These are phyloP conservation scores for Sarcodon aspratus DNA, from an alignment of 768 basidiomycete species.

Conservation along the genomic window DNA sequence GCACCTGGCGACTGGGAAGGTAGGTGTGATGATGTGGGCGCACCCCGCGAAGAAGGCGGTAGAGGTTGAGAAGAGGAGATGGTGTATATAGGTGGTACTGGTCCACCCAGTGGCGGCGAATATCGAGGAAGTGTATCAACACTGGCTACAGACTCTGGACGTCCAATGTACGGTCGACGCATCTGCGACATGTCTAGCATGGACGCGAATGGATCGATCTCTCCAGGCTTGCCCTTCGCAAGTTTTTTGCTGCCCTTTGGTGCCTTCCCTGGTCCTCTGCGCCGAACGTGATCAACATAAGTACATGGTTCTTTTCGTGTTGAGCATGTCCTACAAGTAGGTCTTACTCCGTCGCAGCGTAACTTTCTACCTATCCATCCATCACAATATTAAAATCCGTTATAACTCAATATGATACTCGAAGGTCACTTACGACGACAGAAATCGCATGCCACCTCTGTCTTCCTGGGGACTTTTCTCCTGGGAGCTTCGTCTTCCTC, in stretches of 20 bases:
- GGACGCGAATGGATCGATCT: too few relatives aligned
- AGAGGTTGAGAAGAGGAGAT: too few relatives aligned
- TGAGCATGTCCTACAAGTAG: slow-evolving; percentile 52
- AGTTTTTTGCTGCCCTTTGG: slow-evolving; percentile 35
- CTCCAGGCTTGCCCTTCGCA: too few relatives aligned
- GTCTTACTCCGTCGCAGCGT: slow-evolving; percentile 56
- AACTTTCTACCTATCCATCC: slow-evolving; percentile 54
- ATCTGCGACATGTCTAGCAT: too few relatives aligned
- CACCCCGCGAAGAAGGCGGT: too few relatives aligned
- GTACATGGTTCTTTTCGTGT: slow-evolving; percentile 39
- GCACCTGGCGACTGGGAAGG: not conserved
- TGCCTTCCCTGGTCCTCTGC: slow-evolving; percentile 70
- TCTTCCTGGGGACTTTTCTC: not conserved
- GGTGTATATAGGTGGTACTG: too few relatives aligned
- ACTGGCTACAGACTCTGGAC: too few relatives aligned
- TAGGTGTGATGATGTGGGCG: not conserved
- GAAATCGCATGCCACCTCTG: slow-evolving; percentile 57
- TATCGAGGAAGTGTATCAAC: too few relatives aligned
- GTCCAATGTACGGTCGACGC: too few relatives aligned
- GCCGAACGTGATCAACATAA: slow-evolving; percentile 39
- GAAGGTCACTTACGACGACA: slow-evolving; percentile 47
- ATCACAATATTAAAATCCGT: slow-evolving; percentile 3
- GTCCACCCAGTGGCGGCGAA: too few relatives aligned
- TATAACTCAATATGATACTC: not conserved
- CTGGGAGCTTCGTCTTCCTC: not conserved